Conservation (phyloP, 441 rosid species). For the Adansonia rubrostipa region DNA sequence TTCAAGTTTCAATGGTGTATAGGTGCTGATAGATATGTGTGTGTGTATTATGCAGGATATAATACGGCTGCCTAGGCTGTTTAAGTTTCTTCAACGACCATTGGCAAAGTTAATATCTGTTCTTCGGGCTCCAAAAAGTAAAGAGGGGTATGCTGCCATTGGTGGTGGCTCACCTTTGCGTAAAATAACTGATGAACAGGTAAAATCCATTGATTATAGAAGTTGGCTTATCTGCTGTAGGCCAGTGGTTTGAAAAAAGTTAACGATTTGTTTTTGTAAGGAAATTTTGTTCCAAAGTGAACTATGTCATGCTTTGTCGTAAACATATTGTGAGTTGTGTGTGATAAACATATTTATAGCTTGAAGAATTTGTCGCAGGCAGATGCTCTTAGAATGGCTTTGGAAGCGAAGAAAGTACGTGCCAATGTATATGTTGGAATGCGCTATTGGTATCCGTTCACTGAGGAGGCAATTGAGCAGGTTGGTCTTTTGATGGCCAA, state of each 20-base stretch:
- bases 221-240: not conserved
- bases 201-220: slow-evolving; percentile 24
- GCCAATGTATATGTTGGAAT: slow-evolving; percentile 80
- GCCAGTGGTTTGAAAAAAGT: not conserved
- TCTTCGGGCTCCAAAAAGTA: slow-evolving; percentile 85
- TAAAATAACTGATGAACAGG: slow-evolving; percentile 89
- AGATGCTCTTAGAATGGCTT: slow-evolving; percentile 62
- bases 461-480: slow-evolving; percentile 89
- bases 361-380: slow-evolving; percentile 50
- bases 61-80: slow-evolving; percentile 79
- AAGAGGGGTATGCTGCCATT: slow-evolving; percentile 94
- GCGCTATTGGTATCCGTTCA: slow-evolving; percentile 93
- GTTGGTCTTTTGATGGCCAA: slow-evolving; percentile 34
- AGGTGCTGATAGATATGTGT: not conserved
- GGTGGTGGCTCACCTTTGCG: slow-evolving; percentile 97
- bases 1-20: not conserved
- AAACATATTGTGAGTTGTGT: not conserved
- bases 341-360: not conserved
- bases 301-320: not conserved
- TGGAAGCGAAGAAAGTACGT: slow-evolving; percentile 60
- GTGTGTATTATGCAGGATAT: slow-evolving; percentile 60
- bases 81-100: slow-evolving; percentile 81
- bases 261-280: not conserved
- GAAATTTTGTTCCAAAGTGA: not conserved
- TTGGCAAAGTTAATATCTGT: slow-evolving; percentile 80